Percentiles rank a stretch among this genome's conserved stretches.
Conservation (phyloP, 208 protist species). For the Endotrypanum monterogeii region DNA sequence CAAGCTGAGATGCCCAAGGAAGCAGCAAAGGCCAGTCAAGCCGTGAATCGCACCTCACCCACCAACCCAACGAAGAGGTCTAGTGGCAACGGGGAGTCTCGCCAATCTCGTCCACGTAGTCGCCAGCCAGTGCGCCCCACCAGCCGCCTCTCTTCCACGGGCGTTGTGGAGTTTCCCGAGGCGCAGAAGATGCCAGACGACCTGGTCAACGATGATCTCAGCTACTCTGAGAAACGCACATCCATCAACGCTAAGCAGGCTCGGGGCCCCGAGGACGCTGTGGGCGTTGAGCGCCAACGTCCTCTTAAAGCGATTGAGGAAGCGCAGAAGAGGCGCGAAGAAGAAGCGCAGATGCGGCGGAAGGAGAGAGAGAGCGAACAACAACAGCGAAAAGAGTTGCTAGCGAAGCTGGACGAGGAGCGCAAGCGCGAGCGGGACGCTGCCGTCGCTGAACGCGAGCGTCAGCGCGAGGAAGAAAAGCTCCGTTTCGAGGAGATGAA, state of each 20-base stretch:
- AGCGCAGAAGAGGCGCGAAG: slow-evolving; percentile 33
- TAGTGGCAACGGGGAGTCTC: not conserved
- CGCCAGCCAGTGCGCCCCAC: slow-evolving; percentile 39
- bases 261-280: slow-evolving; percentile 28
- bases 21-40: not conserved
- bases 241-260: slow-evolving; percentile 18
- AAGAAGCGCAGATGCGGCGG: slow-evolving; percentile 28
- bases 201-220: slow-evolving; percentile 30
- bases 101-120: slow-evolving; percentile 17
- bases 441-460: slow-evolving; percentile 29
- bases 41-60: not conserved
- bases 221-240: slow-evolving; percentile 27
- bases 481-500: slow-evolving; percentile 36
- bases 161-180: slow-evolving; percentile 59
- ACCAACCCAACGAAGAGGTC: not conserved
- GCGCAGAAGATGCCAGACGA: slow-evolving; percentile 66
- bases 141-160: slow-evolving; percentile 56
- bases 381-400: slow-evolving; percentile 28
- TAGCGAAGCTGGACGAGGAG: slow-evolving; percentile 50
- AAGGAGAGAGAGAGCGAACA: slow-evolving; percentile 40
- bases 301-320: slow-evolving; percentile 30
- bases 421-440: slow-evolving; percentile 31
- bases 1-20: slow-evolving; percentile 4
- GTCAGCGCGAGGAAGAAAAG: slow-evolving; percentile 48
- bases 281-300: slow-evolving; percentile 23